These are phyloP conservation scores for Hypoxylon sp. DNA, from an alignment of 2,329 filamentous ascomycete species.

Conservation along the genomic window DNA sequence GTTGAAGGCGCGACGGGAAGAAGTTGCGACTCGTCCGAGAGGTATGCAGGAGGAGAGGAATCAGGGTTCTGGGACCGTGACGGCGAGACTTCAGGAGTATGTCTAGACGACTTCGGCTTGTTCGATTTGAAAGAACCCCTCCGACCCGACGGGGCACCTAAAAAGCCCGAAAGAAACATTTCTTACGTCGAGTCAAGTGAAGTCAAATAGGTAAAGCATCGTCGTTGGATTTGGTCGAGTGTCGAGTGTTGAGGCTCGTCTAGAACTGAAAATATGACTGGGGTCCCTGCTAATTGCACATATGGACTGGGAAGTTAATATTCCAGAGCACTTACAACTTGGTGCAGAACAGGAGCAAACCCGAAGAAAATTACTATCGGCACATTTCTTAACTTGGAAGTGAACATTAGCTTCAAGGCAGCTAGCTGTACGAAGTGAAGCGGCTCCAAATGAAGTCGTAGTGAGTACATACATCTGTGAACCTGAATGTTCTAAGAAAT, in stretches of 20 bases:
- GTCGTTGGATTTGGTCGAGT: conserved; percentile 24
- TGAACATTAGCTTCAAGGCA: background rate
- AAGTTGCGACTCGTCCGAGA: conserved; percentile 71
- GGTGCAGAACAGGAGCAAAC: conserved; percentile 6
- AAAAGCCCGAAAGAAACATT: conserved; percentile 51
- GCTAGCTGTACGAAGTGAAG: background rate
- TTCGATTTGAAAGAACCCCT: conserved; percentile 41
- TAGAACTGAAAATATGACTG: conserved; percentile 27
- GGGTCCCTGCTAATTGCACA: conserved; percentile 25
- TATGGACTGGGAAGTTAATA: conserved; percentile 30
- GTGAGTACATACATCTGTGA: conserved; percentile 14
- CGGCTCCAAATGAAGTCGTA: conserved; percentile 12
- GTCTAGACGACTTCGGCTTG: conserved; percentile 38
- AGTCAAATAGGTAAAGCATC: conserved; percentile 42
- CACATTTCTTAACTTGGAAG: conserved; percentile 7
- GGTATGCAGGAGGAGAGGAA: conserved; percentile 60
- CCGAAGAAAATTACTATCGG: conserved; percentile 4
- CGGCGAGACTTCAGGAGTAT: conserved; percentile 40
- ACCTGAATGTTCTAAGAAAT: conserved; percentile 9
- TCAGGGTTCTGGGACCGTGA: conserved; percentile 47
- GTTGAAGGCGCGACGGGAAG: conserved; percentile 64
- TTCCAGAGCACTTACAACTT: conserved; percentile 5
- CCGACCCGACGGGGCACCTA: conserved; percentile 47
- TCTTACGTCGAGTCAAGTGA: conserved; percentile 39
- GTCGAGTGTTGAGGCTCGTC: conserved; percentile 11